Base-by-base conservation (phyloP, 345 rosid genomes). In the Linum usitatissimum region DNA sequence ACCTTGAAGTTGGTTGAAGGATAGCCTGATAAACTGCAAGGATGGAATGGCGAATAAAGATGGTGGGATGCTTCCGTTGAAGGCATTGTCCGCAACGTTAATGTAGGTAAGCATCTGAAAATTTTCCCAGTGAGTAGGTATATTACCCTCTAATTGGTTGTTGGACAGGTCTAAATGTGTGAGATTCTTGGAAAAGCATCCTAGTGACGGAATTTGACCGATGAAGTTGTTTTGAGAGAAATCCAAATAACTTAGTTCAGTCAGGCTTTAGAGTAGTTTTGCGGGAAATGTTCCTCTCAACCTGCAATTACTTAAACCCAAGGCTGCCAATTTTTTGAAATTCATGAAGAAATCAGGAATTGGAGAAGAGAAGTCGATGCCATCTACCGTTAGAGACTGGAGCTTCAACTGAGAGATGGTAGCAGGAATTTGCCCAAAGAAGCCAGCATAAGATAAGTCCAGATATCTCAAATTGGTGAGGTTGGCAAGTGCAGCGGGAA, bases 351-450 rank as follows among this genome's bases (percentile, higher is more conserved):
- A 39, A 39, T 39, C 45, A 12, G 45, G 45, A 39, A 6, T 6
- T 39, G 45, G 45, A 39, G 45, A 39, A 3, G 12, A 39, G 12
- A 39, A 39, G 28, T 1, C 2, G 28, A 23, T 6, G 12, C 3
- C 9, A 39, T 6, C 45, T 39, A 39, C 45, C 45, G 45, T 0
- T 6, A 39, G 45, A 3, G 45, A 39, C 45, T 39, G 7, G 12
- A 39, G 45, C 9, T 39, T 23, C 28, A 23, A 23, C 28, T 23
- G 28, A 23, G 84, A 80, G 64, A 80, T 59, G 65, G 42, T 58
- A 19, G 14, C 17, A 0, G 80, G 85, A 60, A 78, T 57, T 65
- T 78, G 75, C 8, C 77, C 85, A 9, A 39, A 10, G 21, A 78
- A 75, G 3, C 80, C 58, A 55, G 67, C 30, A 23, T 23, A 23